phyloP scores from a whole-genome alignment of 345 rosid species.

The Linum usitatissimum region DNA sequence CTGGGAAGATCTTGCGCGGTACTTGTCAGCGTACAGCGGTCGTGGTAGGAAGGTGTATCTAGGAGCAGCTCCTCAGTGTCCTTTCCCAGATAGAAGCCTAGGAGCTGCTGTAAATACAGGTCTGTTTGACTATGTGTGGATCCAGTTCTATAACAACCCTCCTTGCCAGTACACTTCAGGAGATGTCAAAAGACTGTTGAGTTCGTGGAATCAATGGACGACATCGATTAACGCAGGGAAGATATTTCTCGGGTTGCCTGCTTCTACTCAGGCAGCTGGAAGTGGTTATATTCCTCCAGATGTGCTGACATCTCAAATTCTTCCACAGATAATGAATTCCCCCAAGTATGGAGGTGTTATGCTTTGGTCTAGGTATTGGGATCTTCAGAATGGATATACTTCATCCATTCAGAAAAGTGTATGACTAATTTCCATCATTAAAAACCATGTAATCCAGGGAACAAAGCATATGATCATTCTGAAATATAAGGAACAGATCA shows the following conservation, averaged over 20 bases:
- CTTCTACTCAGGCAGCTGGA: conserved; percentile 22
- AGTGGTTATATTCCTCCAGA: conserved; percentile 23
- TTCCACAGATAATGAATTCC: conserved; percentile 20
- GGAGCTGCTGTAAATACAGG: conserved; percentile 21
- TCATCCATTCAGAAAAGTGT: conserved; percentile 10
- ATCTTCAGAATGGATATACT: conserved; percentile 22
- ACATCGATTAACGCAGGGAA: conserved; percentile 2
- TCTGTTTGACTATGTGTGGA: conserved; percentile 23
- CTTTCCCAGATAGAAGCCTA: conserved; percentile 17
- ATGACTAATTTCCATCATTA: not conserved
- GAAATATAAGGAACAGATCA: not conserved
- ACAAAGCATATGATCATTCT: not conserved
- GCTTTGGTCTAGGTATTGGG: conserved; percentile 30
- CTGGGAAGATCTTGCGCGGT: conserved; percentile 21
- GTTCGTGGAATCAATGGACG: conserved; percentile 26
- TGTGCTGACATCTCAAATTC: conserved; percentile 18
- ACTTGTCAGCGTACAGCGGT: conserved; percentile 8
- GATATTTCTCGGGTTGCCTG: conserved; percentile 27
- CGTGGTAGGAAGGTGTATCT: conserved; percentile 17
- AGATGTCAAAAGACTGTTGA: conserved; percentile 9
- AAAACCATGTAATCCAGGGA: not conserved
- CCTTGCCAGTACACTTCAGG: conserved; percentile 20
- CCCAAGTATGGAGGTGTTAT: conserved; percentile 28
- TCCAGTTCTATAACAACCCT: conserved; percentile 25
- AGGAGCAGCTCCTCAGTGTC: conserved; percentile 26